Evolutionary conservation across 139 green algal genomes (phyloP), one percentile per base, ranked within the genome.

Genomic region (Marvania coccoides): DNA sequence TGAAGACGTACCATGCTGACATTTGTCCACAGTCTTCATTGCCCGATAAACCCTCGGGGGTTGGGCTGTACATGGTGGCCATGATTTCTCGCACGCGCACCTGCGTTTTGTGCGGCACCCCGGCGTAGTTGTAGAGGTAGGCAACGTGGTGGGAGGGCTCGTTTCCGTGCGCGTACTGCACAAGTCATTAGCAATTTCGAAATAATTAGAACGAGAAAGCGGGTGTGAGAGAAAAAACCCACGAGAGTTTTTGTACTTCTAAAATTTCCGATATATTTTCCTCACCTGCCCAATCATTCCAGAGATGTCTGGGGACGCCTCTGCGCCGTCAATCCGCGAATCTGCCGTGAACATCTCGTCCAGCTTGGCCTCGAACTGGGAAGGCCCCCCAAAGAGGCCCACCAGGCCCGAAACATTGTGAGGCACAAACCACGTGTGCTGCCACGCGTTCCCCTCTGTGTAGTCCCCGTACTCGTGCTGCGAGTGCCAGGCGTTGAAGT

Each of bases 21-120:
- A 64, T 64, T 47, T 64, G 57, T 19, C 57, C 57, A 64, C 57
- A 64, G 13, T 64, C 57, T 26, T 64, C 57, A 38, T 64, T 64
- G 30, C 57, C 57, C 19, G 48, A 30, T 5, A 47, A 56, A 14
- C 57, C 57, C 15, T 64, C 57, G 6, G 29, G 57, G 19, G 24
- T 38, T 64, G 57, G 9, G 30, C 23, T 30, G 29, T 64, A 64
- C 0, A 64, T 33, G 26, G 30, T 19, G 30, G 4, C 26, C 13
- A 55, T 14, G 3, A 64, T 58, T 12, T 39, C 1, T 19, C 33
- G 57, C 14, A 19, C 26, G 26, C 30, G 23, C 28, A 29, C 12
- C 13, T 64, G 57, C 29, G 57, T 64, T 58, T 64, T 64, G 0
- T 10, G 30, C 12, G 57, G 57, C 12, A 38, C 47, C 8, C 57